Conservation (phyloP, 2,329 filamentous ascomycete genomes). For the Beauveria brongniartii region DNA sequence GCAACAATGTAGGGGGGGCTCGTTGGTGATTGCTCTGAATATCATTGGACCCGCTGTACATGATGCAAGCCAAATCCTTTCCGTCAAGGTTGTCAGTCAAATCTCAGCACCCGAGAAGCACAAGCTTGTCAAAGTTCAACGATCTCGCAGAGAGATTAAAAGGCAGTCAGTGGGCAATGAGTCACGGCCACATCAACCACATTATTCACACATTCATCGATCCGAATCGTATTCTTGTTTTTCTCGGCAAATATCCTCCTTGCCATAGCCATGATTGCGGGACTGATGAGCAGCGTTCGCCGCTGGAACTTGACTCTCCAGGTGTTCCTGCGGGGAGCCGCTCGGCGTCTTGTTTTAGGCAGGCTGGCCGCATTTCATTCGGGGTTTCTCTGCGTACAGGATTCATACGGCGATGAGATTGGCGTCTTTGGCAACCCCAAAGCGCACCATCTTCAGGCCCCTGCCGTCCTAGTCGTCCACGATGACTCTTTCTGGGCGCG, state of each 20-base stretch:
- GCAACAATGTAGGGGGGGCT: too few relatives aligned
- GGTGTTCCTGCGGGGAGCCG: neutral
- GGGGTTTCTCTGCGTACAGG: neutral
- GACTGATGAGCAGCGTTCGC: neutral
- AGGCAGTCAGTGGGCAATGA: neutral
- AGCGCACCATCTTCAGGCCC: neutral
- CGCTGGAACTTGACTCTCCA: neutral
- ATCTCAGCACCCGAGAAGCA: neutral
- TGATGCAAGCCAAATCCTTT: neutral
- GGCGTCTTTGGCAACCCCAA: constrained; percentile 1
- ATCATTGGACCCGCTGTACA: too few relatives aligned
- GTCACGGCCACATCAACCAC: neutral
- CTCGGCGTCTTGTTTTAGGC: neutral
- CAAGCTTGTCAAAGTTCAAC: neutral
- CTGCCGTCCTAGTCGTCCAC: constrained; percentile 41
- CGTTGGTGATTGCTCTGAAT: too few relatives aligned
- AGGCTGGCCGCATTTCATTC: neutral
- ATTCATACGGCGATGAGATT: neutral
- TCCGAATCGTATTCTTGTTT: neutral
- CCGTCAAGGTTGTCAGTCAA: too few relatives aligned
- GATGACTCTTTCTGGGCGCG: constrained; percentile 64
- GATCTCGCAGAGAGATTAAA: neutral
- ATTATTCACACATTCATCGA: too few relatives aligned
- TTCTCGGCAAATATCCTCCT: neutral
- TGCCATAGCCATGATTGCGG: neutral